A percentile compares a stretch with the other conserved stretches of the same genome.
Conservation (phyloP, 73 alveolate genomes). For the Paramecium tetraurelia region DNA sequence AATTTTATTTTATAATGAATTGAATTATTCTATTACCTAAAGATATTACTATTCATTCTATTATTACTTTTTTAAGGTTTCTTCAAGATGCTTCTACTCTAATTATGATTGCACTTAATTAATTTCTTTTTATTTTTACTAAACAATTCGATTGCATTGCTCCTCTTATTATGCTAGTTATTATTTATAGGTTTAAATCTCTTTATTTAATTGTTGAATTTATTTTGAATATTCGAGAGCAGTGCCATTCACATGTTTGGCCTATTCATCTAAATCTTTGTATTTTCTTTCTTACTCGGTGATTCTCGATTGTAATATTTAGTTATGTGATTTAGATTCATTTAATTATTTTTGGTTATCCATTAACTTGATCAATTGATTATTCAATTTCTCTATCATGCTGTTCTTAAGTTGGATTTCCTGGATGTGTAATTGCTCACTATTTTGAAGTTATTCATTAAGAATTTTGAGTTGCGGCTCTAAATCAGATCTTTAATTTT, state of each 20-base stretch:
- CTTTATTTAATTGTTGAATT: neutral
- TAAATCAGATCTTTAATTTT: neutral
- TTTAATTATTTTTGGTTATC: neutral
- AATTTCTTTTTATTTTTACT: neutral
- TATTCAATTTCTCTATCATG: neutral
- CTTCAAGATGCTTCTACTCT: neutral
- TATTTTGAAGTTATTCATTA: neutral
- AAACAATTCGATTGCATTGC: neutral
- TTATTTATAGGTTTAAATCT: neutral
- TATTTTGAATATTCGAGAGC: neutral
- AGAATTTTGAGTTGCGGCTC: neutral
- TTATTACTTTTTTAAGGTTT: neutral
- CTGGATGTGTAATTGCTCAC: neutral
- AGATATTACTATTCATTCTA: neutral
- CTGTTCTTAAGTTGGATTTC: neutral
- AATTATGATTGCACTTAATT: neutral
- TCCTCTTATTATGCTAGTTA: neutral
- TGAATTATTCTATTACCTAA: neutral
- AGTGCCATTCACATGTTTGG: neutral
- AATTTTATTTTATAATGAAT: neutral
- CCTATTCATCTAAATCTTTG: slow-evolving; percentile 9
- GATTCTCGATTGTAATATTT: neutral
- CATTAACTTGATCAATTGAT: neutral
- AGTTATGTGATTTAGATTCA: neutral
- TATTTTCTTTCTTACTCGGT: neutral